Percentiles rank a stretch among this genome's conserved stretches.
phyloP scores from a whole-genome alignment of 179 eudicot genomes.

The Sideroxylon spinosum region DNA sequence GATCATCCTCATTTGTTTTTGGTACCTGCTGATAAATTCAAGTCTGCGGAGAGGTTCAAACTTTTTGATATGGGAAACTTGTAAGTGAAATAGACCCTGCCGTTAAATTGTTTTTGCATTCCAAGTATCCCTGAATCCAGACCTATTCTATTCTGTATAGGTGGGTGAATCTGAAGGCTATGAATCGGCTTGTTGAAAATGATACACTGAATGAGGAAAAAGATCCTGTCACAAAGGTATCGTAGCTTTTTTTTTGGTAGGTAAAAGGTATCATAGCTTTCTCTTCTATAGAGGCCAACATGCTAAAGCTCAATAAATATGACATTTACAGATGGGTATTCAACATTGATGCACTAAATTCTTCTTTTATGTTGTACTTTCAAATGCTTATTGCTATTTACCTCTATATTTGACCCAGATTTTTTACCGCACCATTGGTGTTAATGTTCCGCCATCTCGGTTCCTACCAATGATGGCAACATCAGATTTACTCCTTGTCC shows the following conservation, averaged over 20 bases:
- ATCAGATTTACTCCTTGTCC: slow-evolving; percentile 44
- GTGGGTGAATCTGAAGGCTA: slow-evolving; percentile 46
- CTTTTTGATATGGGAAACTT: slow-evolving; percentile 24
- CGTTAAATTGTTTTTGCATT: slow-evolving; percentile 2
- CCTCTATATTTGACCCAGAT: slow-evolving; percentile 24
- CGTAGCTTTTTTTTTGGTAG: no score
- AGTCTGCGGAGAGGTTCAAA: slow-evolving; percentile 31
- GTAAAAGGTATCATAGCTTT: slow-evolving; percentile 28
- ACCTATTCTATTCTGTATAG: slow-evolving; percentile 22
- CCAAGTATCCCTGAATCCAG: background rate
- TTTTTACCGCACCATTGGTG: slow-evolving; percentile 27
- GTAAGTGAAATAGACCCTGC: slow-evolving; percentile 32
- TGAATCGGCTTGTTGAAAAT: slow-evolving; percentile 27
- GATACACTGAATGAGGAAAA: slow-evolving; percentile 12
- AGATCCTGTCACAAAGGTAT: slow-evolving; percentile 31
- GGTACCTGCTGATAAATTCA: slow-evolving; percentile 5
- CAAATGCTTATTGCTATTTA: slow-evolving; percentile 10
- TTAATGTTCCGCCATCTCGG: slow-evolving; percentile 37
- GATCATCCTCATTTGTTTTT: background rate
- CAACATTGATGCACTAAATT: background rate
- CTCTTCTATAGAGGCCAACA: background rate
- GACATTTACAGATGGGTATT: background rate
- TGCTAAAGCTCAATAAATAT: slow-evolving; percentile 3
- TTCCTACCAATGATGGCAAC: slow-evolving; percentile 36
- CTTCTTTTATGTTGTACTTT: slow-evolving; percentile 1